phyloP scores from a whole-genome alignment of 306 rosid species.

The Prunus davidiana region DNA sequence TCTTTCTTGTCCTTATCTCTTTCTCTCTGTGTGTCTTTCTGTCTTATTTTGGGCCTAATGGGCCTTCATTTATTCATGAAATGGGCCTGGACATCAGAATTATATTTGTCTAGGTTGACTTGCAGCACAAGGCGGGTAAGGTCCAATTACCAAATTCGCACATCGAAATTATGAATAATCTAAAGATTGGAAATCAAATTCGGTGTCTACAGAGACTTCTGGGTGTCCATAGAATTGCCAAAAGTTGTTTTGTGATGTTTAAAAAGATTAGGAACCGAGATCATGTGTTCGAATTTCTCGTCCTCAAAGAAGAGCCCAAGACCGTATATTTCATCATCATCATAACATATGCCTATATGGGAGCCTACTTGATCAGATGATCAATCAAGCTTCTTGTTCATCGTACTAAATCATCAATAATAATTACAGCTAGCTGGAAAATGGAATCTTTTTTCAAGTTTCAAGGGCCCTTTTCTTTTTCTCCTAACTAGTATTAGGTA shows the following conservation, averaged over 20 bases:
- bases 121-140: not conserved
- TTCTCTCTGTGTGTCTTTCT: rapidly evolving
- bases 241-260: not conserved
- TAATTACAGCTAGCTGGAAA: not conserved
- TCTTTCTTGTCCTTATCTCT: not conserved
- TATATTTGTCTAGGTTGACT: not conserved
- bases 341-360: not conserved
- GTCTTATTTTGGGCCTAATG: not conserved
- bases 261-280: not conserved
- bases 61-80: not conserved
- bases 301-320: too few species aligned
- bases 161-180: too few species aligned
- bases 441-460: not conserved
- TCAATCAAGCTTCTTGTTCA: too few species aligned
- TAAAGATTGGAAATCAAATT: too few species aligned
- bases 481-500: too few species aligned
- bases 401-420: not conserved
- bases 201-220: too few species aligned
- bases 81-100: not conserved
- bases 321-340: too few species aligned
- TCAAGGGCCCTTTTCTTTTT: not conserved
- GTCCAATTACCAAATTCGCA: not conserved
- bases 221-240: not conserved
- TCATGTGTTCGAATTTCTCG: too few species aligned
- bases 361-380: not conserved